Evolutionary conservation across 2,329 filamentous ascomycete species (phyloP).

Genomic region (Pestalotiopsis fici): DNA sequence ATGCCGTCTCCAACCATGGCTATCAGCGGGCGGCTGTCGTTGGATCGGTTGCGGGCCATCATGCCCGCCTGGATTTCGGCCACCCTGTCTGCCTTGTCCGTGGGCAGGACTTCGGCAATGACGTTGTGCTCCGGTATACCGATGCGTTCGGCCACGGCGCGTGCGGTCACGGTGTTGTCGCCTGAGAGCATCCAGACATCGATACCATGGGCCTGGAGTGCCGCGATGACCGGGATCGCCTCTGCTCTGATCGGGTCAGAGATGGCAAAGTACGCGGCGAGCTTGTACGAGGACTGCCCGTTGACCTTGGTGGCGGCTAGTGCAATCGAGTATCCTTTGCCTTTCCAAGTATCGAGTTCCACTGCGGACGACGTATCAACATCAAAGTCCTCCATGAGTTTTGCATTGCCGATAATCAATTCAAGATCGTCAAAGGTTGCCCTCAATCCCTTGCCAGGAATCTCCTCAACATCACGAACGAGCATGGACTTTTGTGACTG

Average conservation of each 20-base stretch:
- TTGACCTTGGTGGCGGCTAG: slow-evolving; percentile 49
- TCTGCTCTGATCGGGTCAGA: slow-evolving; percentile 81
- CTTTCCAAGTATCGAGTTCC: slow-evolving; percentile 58
- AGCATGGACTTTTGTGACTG: slow-evolving; percentile 25
- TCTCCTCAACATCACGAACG: slow-evolving; percentile 57
- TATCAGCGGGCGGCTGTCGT: slow-evolving; percentile 50
- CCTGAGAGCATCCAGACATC: slow-evolving; percentile 92
- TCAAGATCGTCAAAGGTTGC: slow-evolving; percentile 46
- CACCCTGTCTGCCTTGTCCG: slow-evolving; percentile 77
- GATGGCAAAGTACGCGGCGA: slow-evolving; percentile 72
- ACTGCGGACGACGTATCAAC: slow-evolving; percentile 40
- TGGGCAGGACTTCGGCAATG: slow-evolving; percentile 83
- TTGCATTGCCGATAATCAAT: slow-evolving; percentile 70
- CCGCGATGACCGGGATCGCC: slow-evolving; percentile 62
- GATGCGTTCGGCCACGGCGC: slow-evolving; percentile 73
- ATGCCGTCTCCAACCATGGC: slow-evolving; percentile 90
- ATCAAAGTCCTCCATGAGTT: slow-evolving; percentile 57
- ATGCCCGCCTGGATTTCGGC: slow-evolving; percentile 59
- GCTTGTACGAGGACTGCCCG: slow-evolving; percentile 37
- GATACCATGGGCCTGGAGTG: slow-evolving; percentile 66
- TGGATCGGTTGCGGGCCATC: slow-evolving; percentile 15
- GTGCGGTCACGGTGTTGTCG: slow-evolving; percentile 84
- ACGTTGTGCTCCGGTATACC: slow-evolving; percentile 76
- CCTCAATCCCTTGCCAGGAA: slow-evolving; percentile 71
- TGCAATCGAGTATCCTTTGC: slow-evolving; percentile 64